Conservation (phyloP, 2,329 filamentous ascomycete genomes). For the Emericellopsis atlantica region DNA sequence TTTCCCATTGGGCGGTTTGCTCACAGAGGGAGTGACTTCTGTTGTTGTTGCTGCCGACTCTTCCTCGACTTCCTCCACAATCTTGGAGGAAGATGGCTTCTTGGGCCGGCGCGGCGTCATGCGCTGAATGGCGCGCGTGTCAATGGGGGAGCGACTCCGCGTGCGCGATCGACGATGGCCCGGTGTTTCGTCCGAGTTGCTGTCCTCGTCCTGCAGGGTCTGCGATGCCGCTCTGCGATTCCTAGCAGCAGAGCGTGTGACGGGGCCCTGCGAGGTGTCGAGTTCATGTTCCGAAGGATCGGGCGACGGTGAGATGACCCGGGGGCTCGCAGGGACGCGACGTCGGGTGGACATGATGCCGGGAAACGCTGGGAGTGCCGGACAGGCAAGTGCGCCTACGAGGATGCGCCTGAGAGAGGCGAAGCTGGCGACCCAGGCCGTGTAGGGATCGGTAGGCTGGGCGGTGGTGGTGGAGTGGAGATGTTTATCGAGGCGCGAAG, state of each 20-base stretch:
- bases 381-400: conserved; percentile 40
- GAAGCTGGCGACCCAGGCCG: conserved; percentile 33
- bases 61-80: conserved; percentile 3
- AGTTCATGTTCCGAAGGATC: conserved; percentile 29
- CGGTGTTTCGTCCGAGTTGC: conserved; percentile 26
- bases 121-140: conserved; percentile 34
- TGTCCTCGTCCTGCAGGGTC: conserved; percentile 47
- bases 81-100: conserved; percentile 12
- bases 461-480: conserved; percentile 19
- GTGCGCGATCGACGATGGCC: conserved; percentile 52
- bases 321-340: conserved; percentile 62
- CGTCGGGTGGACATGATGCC: conserved; percentile 36
- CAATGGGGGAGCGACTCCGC: conserved; percentile 58
- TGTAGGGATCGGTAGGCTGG: conserved; percentile 3
- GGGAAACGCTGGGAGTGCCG: conserved; percentile 48
- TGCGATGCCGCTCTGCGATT: conserved; percentile 30
- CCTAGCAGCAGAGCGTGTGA: conserved; percentile 62
- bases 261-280: conserved; percentile 51
- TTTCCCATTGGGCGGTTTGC: conserved; percentile 16
- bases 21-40: not conserved
- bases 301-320: conserved; percentile 83
- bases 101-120: conserved; percentile 33
- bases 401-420: conserved; percentile 35
- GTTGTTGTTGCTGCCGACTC: not conserved
- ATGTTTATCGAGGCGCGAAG: conserved; percentile 38